phyloP scores from a whole-genome alignment of 257 asterid species.

The Ophiorrhiza pumila region DNA sequence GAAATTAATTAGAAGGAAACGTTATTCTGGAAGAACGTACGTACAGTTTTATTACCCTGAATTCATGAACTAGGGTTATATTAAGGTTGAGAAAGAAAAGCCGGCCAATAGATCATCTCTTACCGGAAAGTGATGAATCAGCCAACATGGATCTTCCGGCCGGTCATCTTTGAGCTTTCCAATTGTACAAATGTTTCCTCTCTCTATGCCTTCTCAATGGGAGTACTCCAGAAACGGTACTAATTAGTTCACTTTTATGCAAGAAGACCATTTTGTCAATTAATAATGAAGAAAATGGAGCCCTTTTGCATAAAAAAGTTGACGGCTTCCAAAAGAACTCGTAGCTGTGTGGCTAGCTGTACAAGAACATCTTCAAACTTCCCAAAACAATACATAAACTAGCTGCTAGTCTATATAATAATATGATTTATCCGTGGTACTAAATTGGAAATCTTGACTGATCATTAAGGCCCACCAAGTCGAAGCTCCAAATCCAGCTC shows the following conservation, averaged over 20 bases:
- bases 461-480: slow-evolving; percentile 48
- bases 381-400: background rate
- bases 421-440: background rate
- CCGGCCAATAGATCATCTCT: background rate
- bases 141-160: background rate
- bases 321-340: slow-evolving; percentile 1
- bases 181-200: background rate
- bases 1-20: background rate
- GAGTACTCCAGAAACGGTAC: background rate
- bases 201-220: background rate
- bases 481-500: slow-evolving; percentile 88
- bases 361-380: background rate
- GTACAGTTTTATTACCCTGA: background rate
- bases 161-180: slow-evolving; percentile 1
- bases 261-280: background rate
- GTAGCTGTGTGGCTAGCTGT: background rate
- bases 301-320: background rate
- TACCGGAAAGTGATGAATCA: background rate
- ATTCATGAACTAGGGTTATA: background rate
- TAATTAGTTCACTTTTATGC: background rate
- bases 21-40: background rate
- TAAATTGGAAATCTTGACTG: background rate
- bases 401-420: background rate
- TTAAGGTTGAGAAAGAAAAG: background rate
- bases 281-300: background rate